phyloP scores from a whole-genome alignment of 768 basidiomycete species.

The Lactarius sp. region DNA sequence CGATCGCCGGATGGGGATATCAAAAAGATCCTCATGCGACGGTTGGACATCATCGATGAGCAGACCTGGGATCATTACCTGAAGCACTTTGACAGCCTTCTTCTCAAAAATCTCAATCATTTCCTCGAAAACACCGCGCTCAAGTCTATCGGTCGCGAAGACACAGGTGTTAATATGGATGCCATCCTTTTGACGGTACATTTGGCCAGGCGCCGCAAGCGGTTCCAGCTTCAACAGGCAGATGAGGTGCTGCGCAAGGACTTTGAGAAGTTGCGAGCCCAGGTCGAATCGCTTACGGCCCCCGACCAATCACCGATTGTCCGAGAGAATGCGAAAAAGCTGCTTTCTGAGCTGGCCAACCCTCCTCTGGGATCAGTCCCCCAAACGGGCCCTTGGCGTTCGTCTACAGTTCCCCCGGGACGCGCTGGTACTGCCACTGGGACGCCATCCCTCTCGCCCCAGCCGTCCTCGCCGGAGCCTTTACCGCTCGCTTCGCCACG shows the following conservation, averaged over 20 bases:
- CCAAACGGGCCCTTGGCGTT: too few relatives aligned
- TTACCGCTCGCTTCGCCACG: neutral
- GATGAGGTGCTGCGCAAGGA: neutral
- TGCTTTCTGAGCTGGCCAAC: neutral
- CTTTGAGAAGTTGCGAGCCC: neutral
- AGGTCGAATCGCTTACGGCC: neutral
- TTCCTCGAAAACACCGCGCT: conserved; percentile 1
- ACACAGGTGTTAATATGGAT: neutral
- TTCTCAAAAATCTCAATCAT: conserved; percentile 5
- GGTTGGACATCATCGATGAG: neutral
- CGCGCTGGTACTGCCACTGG: too few relatives aligned
- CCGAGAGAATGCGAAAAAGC: neutral
- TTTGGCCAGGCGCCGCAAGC: neutral
- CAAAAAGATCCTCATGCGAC: neutral
- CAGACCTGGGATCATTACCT: neutral
- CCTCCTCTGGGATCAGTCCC: too few relatives aligned
- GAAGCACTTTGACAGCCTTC: neutral
- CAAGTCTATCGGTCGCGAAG: neutral
- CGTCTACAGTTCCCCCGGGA: too few relatives aligned
- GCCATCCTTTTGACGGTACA: neutral
- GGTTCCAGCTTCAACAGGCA: neutral
- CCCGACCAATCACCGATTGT: neutral
- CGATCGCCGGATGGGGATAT: neutral
- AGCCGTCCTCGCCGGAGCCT: neutral
- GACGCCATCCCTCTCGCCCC: too few relatives aligned